Percentiles rank a stretch among this genome's conserved stretches.
These are phyloP conservation scores for Aspergillus wentii DNA, from an alignment of 495 filamentous ascomycete genomes.

Conservation along the genomic window DNA sequence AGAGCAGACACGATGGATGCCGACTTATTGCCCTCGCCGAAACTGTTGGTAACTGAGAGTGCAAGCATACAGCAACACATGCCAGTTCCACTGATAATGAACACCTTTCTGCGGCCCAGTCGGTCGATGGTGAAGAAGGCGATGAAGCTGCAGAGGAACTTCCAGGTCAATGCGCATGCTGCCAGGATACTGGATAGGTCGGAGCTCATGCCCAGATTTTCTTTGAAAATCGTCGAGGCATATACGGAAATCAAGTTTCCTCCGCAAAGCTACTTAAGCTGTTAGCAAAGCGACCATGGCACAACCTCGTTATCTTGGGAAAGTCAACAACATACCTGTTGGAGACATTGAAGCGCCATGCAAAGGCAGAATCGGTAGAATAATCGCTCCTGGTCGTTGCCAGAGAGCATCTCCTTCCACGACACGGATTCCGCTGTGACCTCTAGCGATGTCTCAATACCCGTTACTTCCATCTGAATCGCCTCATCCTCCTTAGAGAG, in stretches of 20 bases:
- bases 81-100: constrained; percentile 48
- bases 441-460: constrained; percentile 26
- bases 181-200: constrained; percentile 23
- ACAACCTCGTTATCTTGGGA: too few relatives aligned
- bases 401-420: constrained; percentile 13
- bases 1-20: constrained; percentile 39
- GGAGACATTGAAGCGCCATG: constrained; percentile 38
- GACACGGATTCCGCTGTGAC: not conserved
- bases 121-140: constrained; percentile 50
- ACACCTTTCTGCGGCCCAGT: constrained; percentile 48
- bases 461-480: constrained; percentile 29
- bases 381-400: constrained; percentile 22
- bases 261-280: too few relatives aligned
- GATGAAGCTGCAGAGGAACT: constrained; percentile 43
- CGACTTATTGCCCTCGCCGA: constrained; percentile 24
- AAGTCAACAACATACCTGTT: too few relatives aligned
- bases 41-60: constrained; percentile 38
- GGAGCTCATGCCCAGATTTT: constrained; percentile 22
- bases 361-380: constrained; percentile 30
- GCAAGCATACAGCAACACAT: constrained; percentile 45
- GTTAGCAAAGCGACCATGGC: too few relatives aligned
- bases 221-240: constrained; percentile 28
- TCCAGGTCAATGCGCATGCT: constrained; percentile 43
- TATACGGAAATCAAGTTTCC: constrained; percentile 32
- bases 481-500: constrained; percentile 18